Base-by-base conservation (phyloP, 2,329 filamentous ascomycete genomes). In the Geosmithia morbida region DNA sequence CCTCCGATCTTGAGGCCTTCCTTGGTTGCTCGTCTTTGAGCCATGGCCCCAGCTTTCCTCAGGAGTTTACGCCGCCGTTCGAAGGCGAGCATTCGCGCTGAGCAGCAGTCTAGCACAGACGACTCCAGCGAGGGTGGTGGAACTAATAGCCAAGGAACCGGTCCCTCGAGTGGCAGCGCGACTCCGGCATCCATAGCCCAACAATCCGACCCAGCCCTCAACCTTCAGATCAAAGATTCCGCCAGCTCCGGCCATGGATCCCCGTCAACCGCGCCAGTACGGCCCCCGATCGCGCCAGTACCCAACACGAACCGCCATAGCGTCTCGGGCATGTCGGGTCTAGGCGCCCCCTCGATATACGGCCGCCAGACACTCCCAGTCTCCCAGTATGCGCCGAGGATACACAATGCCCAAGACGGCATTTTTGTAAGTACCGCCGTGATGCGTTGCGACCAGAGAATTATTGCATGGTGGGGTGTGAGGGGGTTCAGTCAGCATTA, bases 351-450 rank as follows among this genome's bases (percentile, higher is more conserved):
- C 22, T 65, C 70, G 20, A 61, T 69, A 26, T 72, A 70, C 54
- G 74, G 75, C 50, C 76, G 74, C 58, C 70, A 66, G 48, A 73
- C 68, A 52, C 66, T 76, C 51, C 77, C 83, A 7, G 75, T 81
- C 17, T 95, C 88, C 47, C 79, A 83, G 42, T 90, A 86, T 65
- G 85, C 87, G 29, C 89, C 90, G 20, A 79, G 79, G 55, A 77
- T 96, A 40, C 68, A 82, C 42, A 95, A 89, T 37, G 45, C 44
- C 7, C 45, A 46, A 10, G 45, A 47, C 19, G 44, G 44, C 11
- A 43, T 39, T 17, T 47, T 46, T 26, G 48, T 49, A 47, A 33
- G 45, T 46, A 16, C 41, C 14, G 11, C 33, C 11, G 13, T 37
- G 17, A 22, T 18, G 16, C 16, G 18, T 8, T 6, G 41, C 41